These are phyloP conservation scores for Monilinia fructigena DNA, from an alignment of 2,329 filamentous ascomycete genomes.

Conservation along the genomic window DNA sequence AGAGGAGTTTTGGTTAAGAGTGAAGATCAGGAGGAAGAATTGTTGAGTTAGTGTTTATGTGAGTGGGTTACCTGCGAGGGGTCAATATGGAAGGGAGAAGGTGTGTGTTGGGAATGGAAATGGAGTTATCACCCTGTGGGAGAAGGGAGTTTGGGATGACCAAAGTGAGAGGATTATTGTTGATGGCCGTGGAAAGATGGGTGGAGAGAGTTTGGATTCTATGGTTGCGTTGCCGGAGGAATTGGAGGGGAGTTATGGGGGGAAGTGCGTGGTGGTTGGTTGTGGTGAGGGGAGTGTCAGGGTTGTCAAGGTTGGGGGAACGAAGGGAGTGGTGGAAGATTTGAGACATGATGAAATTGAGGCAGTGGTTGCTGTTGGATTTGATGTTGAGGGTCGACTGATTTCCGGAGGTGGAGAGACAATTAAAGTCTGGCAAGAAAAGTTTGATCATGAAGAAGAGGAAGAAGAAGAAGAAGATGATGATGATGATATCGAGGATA, in stretches of 20 bases:
- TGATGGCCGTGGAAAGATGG: conserved; percentile 56
- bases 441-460: conserved; percentile 52
- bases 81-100: conserved; percentile 68
- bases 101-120: conserved; percentile 72
- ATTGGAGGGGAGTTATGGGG: conserved; percentile 55
- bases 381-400: conserved; percentile 82
- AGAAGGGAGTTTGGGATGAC: conserved; percentile 92
- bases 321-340: conserved; percentile 66
- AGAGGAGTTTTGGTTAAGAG: conserved; percentile 83
- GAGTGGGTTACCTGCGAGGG: conserved; percentile 66
- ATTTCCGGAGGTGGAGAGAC: conserved; percentile 84
- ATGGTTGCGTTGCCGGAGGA: conserved; percentile 69
- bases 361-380: conserved; percentile 75
- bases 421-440: conserved; percentile 87
- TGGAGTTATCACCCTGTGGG: conserved; percentile 89
- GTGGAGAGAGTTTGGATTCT: conserved; percentile 79
- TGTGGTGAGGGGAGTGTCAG: conserved; percentile 77
- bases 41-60: conserved; percentile 79
- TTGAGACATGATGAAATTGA: conserved; percentile 81
- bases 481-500: conserved; percentile 39
- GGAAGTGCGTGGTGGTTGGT: conserved; percentile 76
- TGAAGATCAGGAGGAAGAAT: conserved; percentile 92
- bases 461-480: conserved; percentile 51
- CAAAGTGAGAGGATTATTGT: conserved; percentile 86
- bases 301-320: conserved; percentile 71